Percentiles rank a stretch among this genome's conserved stretches.
These are phyloP conservation scores for Elasticomyces elasticus DNA, from an alignment of 495 filamentous ascomycete genomes.

Conservation along the genomic window DNA sequence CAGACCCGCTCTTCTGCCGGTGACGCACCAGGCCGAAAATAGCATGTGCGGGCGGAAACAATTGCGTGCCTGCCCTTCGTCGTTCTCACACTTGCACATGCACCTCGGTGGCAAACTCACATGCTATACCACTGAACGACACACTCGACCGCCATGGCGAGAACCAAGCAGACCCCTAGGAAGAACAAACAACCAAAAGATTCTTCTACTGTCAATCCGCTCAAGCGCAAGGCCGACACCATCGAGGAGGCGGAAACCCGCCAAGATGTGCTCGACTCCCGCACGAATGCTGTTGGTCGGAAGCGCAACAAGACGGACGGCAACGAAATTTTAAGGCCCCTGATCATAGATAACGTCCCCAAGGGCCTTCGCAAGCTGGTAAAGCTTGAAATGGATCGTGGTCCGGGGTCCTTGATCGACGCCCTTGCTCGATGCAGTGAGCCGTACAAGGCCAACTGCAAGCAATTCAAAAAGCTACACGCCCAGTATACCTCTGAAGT, in stretches of 20 bases:
- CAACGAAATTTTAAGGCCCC: not conserved
- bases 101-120: not conserved
- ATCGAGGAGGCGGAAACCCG: not conserved
- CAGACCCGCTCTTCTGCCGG: not conserved
- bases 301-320: not conserved
- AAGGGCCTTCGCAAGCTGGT: not conserved
- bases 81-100: not conserved
- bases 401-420: too few relatives aligned
- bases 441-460: not conserved
- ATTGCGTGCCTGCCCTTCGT: not conserved
- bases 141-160: not conserved
- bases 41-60: not conserved
- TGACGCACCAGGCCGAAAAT: not conserved
- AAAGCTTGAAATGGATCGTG: not conserved
- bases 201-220: too few relatives aligned
- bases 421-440: not conserved
- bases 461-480: not conserved
- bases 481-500: too few relatives aligned
- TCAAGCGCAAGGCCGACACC: not conserved
- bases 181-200: not conserved
- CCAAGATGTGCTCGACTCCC: conserved; percentile 1
- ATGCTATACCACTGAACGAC: not conserved
- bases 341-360: not conserved
- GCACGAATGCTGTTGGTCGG: not conserved
- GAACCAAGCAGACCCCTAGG: not conserved